phyloP scores from a whole-genome alignment of 106 monocot genomes.

The Amphibolis antarctica region DNA sequence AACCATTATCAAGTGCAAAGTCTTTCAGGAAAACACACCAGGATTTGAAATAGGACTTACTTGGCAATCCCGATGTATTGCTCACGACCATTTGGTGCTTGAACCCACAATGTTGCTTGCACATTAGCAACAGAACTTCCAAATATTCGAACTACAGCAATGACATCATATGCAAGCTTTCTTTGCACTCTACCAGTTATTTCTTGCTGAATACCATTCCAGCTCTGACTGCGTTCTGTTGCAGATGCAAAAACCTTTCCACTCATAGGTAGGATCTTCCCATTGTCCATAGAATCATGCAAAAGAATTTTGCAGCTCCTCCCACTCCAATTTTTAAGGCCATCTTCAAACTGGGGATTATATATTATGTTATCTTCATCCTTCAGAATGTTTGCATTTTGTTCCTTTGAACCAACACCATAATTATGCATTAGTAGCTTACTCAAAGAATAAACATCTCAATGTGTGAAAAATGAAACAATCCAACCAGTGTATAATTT shows the following conservation, averaged over 20 bases:
- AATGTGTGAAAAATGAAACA: too few species aligned
- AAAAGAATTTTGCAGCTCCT: conserved; percentile 61
- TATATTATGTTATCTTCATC: conserved; percentile 34
- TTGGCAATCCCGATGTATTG: conserved; percentile 61
- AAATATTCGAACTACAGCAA: conserved; percentile 46
- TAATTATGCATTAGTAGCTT: too few species aligned
- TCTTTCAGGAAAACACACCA: too few species aligned
- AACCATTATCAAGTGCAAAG: too few species aligned
- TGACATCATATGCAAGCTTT: conserved; percentile 63
- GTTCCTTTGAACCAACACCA: conserved; percentile 30
- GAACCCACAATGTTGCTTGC: conserved; percentile 50
- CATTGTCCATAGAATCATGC: conserved; percentile 32
- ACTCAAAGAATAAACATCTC: too few species aligned
- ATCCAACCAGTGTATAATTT: too few species aligned
- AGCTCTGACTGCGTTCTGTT: conserved; percentile 40
- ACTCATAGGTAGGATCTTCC: conserved; percentile 29
- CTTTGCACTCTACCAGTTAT: conserved; percentile 62
- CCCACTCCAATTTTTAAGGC: conserved; percentile 57
- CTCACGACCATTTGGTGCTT: conserved; percentile 52
- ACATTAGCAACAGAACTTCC: conserved; percentile 40
- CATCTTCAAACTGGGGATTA: conserved; percentile 59
- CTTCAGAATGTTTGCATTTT: conserved; percentile 11
- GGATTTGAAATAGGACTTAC: conserved; percentile 19
- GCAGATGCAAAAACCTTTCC: conserved; percentile 53
- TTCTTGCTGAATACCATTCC: conserved; percentile 90